phyloP scores from a whole-genome alignment of 257 asterid genomes.

The Salvia splendens region DNA sequence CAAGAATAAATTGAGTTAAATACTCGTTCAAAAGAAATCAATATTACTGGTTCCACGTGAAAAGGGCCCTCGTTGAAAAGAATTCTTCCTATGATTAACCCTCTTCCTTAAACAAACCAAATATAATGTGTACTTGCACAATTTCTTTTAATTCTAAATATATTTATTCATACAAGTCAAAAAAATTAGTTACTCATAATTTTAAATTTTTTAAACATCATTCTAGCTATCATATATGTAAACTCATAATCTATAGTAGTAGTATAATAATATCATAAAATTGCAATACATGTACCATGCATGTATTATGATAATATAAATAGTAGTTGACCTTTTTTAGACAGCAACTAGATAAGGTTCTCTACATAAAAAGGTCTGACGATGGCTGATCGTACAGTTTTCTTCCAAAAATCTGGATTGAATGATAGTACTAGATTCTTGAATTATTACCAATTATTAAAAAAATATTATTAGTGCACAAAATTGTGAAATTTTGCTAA shows the following conservation, averaged over 20 bases:
- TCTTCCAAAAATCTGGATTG: neutral
- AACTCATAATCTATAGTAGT: no score
- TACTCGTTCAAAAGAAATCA: neutral
- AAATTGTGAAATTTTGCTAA: neutral
- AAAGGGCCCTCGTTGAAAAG: slow-evolving; percentile 19
- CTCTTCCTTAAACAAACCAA: slow-evolving; percentile 21
- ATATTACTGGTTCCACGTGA: slow-evolving; percentile 32
- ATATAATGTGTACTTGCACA: slow-evolving; percentile 1
- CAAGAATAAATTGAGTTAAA: neutral
- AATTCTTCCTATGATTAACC: neutral
- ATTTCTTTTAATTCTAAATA: slow-evolving; percentile 16
- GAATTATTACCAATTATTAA: neutral
- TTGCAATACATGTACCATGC: no score
- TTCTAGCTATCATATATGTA: no score
- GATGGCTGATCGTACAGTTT: neutral
- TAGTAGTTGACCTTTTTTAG: no score
- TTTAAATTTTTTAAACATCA: no score
- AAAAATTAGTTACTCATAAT: no score
- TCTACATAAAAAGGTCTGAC: neutral
- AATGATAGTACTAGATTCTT: neutral
- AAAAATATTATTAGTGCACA: neutral
- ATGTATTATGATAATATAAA: no score
- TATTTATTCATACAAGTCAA: neutral
- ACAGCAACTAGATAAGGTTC: slow-evolving; percentile 7
- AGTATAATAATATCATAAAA: no score